phyloP scores from a whole-genome alignment of 2,329 filamentous ascomycete species.

The Monilinia polystroma region DNA sequence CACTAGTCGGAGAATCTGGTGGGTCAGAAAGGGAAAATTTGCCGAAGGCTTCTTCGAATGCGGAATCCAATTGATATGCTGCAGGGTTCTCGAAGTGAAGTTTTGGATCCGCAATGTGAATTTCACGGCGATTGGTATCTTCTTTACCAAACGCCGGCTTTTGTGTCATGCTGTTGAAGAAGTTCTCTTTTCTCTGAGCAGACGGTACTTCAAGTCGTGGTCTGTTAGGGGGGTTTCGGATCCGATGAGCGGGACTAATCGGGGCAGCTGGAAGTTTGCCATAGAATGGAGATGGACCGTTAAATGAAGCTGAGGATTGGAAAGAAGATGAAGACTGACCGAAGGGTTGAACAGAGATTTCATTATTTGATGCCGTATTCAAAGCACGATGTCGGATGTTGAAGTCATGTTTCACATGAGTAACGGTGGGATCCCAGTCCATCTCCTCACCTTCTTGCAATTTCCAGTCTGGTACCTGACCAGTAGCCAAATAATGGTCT shows the following conservation, averaged over 20 bases:
- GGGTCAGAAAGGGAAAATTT: neutral
- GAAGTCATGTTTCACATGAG: constrained; percentile 17
- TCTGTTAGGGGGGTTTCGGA: constrained; percentile 60
- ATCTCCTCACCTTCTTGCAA: constrained; percentile 47
- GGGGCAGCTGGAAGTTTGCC: constrained; percentile 70
- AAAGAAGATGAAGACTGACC: constrained; percentile 16
- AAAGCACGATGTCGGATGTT: constrained; percentile 57
- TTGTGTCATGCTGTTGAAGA: constrained; percentile 45
- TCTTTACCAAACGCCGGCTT: constrained; percentile 3
- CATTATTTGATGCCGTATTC: constrained; percentile 45
- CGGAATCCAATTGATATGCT: constrained; percentile 8
- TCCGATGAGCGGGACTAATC: constrained; percentile 60
- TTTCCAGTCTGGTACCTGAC: constrained; percentile 10
- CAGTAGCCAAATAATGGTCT: constrained; percentile 25
- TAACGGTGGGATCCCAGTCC: constrained; percentile 62
- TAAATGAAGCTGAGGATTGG: neutral
- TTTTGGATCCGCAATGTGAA: constrained; percentile 52
- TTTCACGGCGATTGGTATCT: constrained; percentile 21
- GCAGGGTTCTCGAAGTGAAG: constrained; percentile 11
- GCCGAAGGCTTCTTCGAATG: constrained; percentile 8
- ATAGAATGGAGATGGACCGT: constrained; percentile 55
- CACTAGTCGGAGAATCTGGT: neutral
- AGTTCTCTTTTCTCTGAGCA: constrained; percentile 49
- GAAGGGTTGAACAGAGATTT: constrained; percentile 42
- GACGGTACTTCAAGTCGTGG: constrained; percentile 52